Base-by-base conservation (phyloP, 1,284 basidiomycete species). In the Anthracocystis setariae region DNA sequence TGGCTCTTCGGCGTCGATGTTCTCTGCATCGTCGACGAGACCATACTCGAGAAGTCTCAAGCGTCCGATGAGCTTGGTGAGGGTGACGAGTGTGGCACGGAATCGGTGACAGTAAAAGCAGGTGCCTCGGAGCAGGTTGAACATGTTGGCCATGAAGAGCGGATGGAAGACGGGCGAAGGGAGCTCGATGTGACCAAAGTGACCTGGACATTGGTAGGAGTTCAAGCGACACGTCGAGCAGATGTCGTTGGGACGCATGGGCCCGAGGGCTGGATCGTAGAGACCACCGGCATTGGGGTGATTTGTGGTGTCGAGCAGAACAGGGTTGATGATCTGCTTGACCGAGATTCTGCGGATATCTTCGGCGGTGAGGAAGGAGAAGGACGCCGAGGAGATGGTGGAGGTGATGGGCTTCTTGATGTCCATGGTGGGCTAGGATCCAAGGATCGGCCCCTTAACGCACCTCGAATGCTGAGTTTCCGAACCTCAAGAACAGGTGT, bases 121-220 rank as follows among this genome's bases (percentile, higher is more conserved):
- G n/a, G 90, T 90, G 42, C 90, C 90, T 52, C 94, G 89, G 15
- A 99, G 86, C 49, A 98, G 85, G 74, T 91, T 91, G 84, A 90
- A 94, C 86, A 92, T 91, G 80, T 96, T 93, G 46, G 87, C 87
- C 90, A 98, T 94, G 85, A 98, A 99, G 27, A 99, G 86, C 0
- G 96, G 96, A 82, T 99, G 95, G 83, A 92, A 98, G 13, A 98
- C 92, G 24, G 96, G 94, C 20, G 91, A 88, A 10, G 96, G 93
- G 7, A 99, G 89, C 77, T 98, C 94, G 73, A 99, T 95, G 84
- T 98, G 96, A n/a, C 96, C 96, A 86, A 92, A 98, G 84, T 99
- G 96, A 8, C 96, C 96, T 0, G 96, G 95, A 83, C 96, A 99
- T 65, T 90, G 90, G 84, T 91, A 98, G 79, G 92, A 94, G 47